These are phyloP conservation scores for Lasiodiplodia gonubiensis DNA, from an alignment of 2,329 filamentous ascomycete genomes.

Conservation along the genomic window DNA sequence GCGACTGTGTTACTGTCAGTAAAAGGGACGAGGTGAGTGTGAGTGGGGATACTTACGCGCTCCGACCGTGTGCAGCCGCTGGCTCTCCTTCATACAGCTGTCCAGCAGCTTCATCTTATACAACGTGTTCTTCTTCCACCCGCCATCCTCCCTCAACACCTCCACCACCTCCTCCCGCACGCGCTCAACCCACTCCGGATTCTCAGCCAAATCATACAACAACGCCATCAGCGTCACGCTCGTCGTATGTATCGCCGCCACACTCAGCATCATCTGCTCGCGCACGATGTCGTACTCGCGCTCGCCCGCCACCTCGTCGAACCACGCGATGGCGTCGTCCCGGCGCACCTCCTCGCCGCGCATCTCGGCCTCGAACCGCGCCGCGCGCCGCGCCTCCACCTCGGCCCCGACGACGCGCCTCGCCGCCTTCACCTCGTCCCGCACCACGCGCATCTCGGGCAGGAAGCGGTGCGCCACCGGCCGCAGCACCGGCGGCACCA, in stretches of 20 bases:
- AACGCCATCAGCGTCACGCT: conserved; percentile 35
- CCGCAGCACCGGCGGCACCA: conserved; percentile 43
- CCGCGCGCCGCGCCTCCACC: conserved; percentile 36
- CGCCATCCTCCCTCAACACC: conserved; percentile 36
- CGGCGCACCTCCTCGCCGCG: conserved; percentile 31
- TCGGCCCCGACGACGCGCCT: conserved; percentile 44
- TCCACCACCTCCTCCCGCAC: conserved; percentile 36
- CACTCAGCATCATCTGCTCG: conserved; percentile 31
- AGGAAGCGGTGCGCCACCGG: conserved; percentile 44
- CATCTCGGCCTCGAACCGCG: conserved; percentile 32
- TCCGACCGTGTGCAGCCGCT: conserved; percentile 31
- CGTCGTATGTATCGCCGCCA: conserved; percentile 35
- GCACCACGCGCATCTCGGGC: conserved; percentile 39
- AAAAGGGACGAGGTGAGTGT: neutral
- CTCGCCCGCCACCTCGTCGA: conserved; percentile 33
- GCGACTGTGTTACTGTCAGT: neutral
- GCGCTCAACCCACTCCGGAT: conserved; percentile 36
- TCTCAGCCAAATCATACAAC: conserved; percentile 34
- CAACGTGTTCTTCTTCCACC: conserved; percentile 38
- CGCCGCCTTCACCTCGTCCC: conserved; percentile 39
- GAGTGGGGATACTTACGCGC: neutral
- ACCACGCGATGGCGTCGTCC: conserved; percentile 36
- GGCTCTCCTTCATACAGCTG: conserved; percentile 43
- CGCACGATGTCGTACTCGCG: conserved; percentile 30
- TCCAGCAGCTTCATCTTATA: conserved; percentile 42